phyloP scores from a whole-genome alignment of 768 basidiomycete species.

The Russula vinacea region DNA sequence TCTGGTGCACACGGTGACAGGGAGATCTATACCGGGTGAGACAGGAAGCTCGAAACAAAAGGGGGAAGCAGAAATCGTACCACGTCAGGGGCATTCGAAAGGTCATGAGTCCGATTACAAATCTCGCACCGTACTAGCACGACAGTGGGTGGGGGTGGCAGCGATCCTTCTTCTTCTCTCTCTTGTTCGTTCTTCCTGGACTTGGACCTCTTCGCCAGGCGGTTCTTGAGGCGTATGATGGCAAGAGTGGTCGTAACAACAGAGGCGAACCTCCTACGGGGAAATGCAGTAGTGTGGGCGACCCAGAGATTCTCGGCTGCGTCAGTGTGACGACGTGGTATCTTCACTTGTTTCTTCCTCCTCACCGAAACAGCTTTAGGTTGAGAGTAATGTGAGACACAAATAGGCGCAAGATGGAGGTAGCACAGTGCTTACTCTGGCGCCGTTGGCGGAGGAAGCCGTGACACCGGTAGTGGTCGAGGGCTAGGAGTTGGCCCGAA shows the following conservation, averaged over 20 bases:
- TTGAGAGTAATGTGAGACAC: neutral
- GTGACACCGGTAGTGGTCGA: constrained; percentile 29
- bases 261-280: neutral
- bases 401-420: neutral
- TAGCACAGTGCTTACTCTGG: neutral
- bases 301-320: neutral
- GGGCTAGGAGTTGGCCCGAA: constrained; percentile 29
- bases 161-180: neutral
- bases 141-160: neutral
- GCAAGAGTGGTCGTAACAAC: neutral
- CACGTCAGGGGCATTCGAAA: constrained; percentile 9
- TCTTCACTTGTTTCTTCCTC: neutral
- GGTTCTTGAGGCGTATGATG: constrained; percentile 11
- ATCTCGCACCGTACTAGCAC: neutral
- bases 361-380: neutral
- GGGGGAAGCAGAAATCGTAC: neutral
- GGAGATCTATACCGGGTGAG: constrained; percentile 13
- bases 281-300: neutral
- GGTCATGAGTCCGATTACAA: neutral
- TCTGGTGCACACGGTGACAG: constrained; percentile 19
- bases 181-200: neutral
- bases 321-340: constrained; percentile 11
- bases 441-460: neutral
- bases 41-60: neutral
- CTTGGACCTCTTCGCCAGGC: neutral